These are phyloP conservation scores for Acacia acuminata DNA, from an alignment of 306 rosid species.

Conservation along the genomic window DNA sequence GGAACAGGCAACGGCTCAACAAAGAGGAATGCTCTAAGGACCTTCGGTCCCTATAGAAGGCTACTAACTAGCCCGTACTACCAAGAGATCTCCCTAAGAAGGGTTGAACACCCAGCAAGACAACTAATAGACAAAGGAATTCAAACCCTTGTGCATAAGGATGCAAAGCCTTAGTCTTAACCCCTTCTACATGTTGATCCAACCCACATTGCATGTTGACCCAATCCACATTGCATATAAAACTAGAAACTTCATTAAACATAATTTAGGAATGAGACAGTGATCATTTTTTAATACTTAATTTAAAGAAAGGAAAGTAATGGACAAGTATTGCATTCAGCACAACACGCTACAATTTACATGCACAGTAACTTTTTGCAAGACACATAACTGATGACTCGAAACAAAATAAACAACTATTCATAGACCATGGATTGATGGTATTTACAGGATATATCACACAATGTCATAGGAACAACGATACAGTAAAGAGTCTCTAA, in stretches of 20 bases:
- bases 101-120: background rate
- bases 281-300: background rate
- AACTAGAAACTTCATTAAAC: background rate
- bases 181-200: background rate
- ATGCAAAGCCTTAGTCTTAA: background rate
- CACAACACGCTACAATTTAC: background rate
- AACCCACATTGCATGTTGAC: background rate
- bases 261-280: background rate
- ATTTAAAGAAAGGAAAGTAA: background rate
- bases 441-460: background rate
- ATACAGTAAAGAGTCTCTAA: background rate
- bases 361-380: background rate
- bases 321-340: background rate
- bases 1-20: background rate
- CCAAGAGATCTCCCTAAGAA: background rate
- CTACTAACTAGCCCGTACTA: background rate
- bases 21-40: background rate
- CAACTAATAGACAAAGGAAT: background rate
- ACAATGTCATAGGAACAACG: background rate
- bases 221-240: background rate
- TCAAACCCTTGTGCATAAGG: background rate
- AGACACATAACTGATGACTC: background rate
- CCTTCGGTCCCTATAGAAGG: background rate
- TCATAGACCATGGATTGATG: background rate
- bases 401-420: background rate